Conservation (phyloP, 2,329 filamentous ascomycete genomes). For the Aspergillus pseudoglaucus region DNA sequence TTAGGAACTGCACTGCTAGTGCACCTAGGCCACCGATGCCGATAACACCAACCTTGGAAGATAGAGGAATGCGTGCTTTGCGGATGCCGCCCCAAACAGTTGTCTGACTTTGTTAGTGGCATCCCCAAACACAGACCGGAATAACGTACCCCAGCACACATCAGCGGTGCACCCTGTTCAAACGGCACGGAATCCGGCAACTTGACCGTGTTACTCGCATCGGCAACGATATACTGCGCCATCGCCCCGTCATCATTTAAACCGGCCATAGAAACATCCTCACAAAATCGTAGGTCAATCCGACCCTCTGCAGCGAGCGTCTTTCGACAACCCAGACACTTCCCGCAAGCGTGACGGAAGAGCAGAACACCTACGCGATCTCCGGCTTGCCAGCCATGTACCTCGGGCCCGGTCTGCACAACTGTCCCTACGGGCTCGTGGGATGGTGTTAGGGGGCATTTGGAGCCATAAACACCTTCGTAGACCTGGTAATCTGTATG, state of each 20-base stretch:
- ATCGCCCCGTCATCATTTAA: constrained; percentile 12
- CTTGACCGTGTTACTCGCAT: constrained; percentile 18
- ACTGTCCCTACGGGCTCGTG: constrained; percentile 29
- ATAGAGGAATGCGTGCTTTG: constrained; percentile 12
- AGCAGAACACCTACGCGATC: constrained; percentile 23
- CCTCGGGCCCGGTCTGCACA: constrained; percentile 19
- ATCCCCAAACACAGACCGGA: no score
- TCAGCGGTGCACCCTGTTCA: constrained; percentile 27
- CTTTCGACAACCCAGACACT: constrained; percentile 10
- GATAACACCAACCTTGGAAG: constrained; percentile 23
- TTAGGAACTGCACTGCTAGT: constrained; percentile 28
- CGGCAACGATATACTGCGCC: constrained; percentile 27
- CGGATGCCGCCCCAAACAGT: constrained; percentile 6
- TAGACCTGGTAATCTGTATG: constrained; percentile 15
- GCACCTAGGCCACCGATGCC: constrained; percentile 25
- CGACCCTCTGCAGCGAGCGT: constrained; percentile 5
- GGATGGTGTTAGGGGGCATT: constrained; percentile 21
- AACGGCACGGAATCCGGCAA: constrained; percentile 20
- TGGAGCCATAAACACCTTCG: constrained; percentile 18
- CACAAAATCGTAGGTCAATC: constrained; percentile 7
- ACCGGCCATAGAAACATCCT: constrained; percentile 21
- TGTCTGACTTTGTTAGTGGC: no score
- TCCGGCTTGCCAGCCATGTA: constrained; percentile 20
- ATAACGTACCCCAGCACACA: constrained; percentile 27
- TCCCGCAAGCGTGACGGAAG: constrained; percentile 16